Base-by-base conservation (phyloP, 192 early-diverging fungal genomes). In the Lobosporangium transversale region DNA sequence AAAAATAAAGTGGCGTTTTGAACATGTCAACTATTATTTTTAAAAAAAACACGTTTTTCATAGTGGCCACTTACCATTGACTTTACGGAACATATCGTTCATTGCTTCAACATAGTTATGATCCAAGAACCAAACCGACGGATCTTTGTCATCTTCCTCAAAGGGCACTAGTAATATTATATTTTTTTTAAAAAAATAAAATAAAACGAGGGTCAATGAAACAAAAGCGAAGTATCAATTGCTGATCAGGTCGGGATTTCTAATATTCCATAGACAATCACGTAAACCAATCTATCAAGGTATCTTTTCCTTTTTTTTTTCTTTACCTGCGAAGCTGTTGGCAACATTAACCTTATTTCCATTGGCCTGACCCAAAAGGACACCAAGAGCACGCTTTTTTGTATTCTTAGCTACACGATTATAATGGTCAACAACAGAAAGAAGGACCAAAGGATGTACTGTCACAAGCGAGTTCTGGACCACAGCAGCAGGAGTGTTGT, bases 11-110 rank as follows among this genome's bases (percentile, higher is more conserved):
- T n/a, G n/a, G n/a, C n/a, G n/a, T n/a, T n/a, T n/a, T n/a, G n/a
- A n/a, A n/a, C n/a, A n/a, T n/a, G n/a, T n/a, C n/a, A n/a, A n/a
- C n/a, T n/a, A n/a, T n/a, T 42, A 9, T 42, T 17, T 17, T 42
- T 42, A 9, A 17, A 9, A 42, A 9, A 17, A 12, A 42, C 15
- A 50, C 24, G 21, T 27, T 8, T 4, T 4, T 50, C 23, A 5
- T 26, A 50, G 23, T 24, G 29, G 29, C 14, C 12, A 14, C 4
- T 27, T 89, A 89, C 94, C 97, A 82, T 98, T 99, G 26, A 99
- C 95, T 86, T 99, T 99, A 80, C 95, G 97, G 81, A 98, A 99
- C 98, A 99, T 99, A 59, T 98, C 97, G 62, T 96, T 95, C 98
- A 99, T 99, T 5, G 95, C 93, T 71, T 99, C 98, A 32, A 96